Base-by-base conservation (phyloP, 164 flowering plant species). In the Piper longum region DNA sequence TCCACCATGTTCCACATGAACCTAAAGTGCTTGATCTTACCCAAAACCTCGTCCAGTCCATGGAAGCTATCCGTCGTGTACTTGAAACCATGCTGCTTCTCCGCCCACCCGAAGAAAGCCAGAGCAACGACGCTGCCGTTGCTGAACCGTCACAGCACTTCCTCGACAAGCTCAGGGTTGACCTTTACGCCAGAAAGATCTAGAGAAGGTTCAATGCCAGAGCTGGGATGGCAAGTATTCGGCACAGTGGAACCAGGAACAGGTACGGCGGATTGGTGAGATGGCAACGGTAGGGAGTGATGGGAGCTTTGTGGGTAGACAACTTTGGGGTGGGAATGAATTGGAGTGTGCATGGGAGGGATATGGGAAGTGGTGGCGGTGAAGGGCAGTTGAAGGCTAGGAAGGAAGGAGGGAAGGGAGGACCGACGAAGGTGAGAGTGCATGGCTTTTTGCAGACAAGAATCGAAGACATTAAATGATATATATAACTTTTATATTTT, bases 1-100 rank as follows among this genome's bases (percentile, higher is more conserved):
- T 58, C 55, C 5, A 89, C 91, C 58, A 89, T 66, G 16, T 51
- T 67, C 92, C 93, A 85, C 0, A 83, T 65, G 77, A 83, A 54
- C 48, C 75, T 82, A 67, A 87, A 87, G 74, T 87, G 98, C 70
- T 82, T 89, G 67, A 86, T 85, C 66, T 87, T 89, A 4, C 98
- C 95, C 51, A 92, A 63, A 59, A 89, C 74, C 41, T 87, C 96
- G 41, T 87, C 79, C 62, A 89, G 67, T 40, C 79, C 81, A 70
- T 86, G 79, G 71, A 83, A 92, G 62, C 74, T 71, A 41, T 81
- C 93, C 8, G 81, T 62, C 14, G 78, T 78, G 39, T 80, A 64
- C 43, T 73, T 62, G 61, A 81, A 86, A 57, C 81, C 82, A 14
- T 65, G 67, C 60, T 80, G 82, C 69, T 79, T 83, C 78, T 87